phyloP scores from a whole-genome alignment of 2,329 filamentous ascomycete genomes.

The Canariomyces notabilis region DNA sequence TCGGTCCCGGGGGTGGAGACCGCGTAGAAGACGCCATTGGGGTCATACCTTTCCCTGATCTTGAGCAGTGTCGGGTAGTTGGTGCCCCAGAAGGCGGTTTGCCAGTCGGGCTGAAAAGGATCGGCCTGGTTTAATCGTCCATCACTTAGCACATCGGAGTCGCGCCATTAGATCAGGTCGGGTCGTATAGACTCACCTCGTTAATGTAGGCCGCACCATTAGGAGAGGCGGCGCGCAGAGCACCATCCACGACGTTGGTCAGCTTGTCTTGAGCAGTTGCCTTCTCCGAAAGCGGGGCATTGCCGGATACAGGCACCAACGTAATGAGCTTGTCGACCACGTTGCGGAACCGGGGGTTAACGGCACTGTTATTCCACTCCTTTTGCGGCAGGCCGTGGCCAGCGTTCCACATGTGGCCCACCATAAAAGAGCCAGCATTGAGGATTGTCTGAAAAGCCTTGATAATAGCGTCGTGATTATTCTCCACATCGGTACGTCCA shows the following conservation, averaged over 20 bases:
- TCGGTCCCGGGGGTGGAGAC: slow-evolving; percentile 42
- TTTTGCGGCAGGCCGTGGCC: slow-evolving; percentile 28
- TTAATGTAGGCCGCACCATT: slow-evolving; percentile 42
- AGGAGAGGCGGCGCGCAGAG: slow-evolving; percentile 34
- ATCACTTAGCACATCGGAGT: neutral
- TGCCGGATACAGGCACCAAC: slow-evolving; percentile 30
- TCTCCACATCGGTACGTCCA: slow-evolving; percentile 32
- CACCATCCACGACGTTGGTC: slow-evolving; percentile 34
- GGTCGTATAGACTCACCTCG: slow-evolving; percentile 29
- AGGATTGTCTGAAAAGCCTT: slow-evolving; percentile 32
- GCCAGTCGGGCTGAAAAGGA: slow-evolving; percentile 32
- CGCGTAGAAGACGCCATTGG: slow-evolving; percentile 39
- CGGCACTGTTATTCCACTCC: slow-evolving; percentile 34
- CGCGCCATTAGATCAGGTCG: neutral
- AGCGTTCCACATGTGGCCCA: slow-evolving; percentile 37
- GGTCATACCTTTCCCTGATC: slow-evolving; percentile 42
- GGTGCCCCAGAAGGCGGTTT: slow-evolving; percentile 36
- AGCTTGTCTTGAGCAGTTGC: slow-evolving; percentile 37
- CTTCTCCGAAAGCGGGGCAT: slow-evolving; percentile 39
- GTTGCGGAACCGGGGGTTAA: slow-evolving; percentile 36
- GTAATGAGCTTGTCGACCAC: slow-evolving; percentile 34
- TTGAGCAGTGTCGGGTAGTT: slow-evolving; percentile 32
- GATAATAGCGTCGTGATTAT: slow-evolving; percentile 33
- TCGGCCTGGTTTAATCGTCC: slow-evolving; percentile 21
- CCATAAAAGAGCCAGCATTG: slow-evolving; percentile 30